Conservation (phyloP, 768 basidiomycete genomes). For the Lactarius tabidus region DNA sequence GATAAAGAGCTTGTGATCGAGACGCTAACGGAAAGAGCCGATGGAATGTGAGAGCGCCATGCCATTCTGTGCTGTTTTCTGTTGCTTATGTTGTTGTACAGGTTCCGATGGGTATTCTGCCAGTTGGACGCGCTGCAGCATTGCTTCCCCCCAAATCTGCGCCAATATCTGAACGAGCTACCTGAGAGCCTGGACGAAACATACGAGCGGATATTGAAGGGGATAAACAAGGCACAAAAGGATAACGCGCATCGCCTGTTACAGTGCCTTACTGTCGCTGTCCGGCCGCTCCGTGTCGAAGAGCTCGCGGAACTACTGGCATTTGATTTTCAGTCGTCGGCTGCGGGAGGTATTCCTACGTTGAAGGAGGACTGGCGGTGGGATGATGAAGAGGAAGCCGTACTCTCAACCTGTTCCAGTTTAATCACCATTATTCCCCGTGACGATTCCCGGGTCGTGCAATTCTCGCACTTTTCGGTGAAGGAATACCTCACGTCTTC, state of each 20-base stretch:
- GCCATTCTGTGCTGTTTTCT: not conserved
- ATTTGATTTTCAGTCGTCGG: too few relatives aligned
- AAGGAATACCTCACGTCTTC: too few relatives aligned
- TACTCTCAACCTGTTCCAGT: not conserved
- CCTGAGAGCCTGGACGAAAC: too few relatives aligned
- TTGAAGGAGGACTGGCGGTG: not conserved
- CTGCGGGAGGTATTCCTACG: not conserved
- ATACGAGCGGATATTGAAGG: not conserved
- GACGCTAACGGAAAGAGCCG: not conserved
- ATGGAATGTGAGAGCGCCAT: not conserved
- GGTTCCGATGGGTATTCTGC: not conserved
- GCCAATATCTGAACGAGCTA: too few relatives aligned
- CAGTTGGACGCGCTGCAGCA: not conserved
- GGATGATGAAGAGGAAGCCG: not conserved
- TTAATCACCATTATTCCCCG: too few relatives aligned
- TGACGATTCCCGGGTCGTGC: too few relatives aligned
- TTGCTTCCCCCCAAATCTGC: not conserved
- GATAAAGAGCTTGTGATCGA: not conserved
- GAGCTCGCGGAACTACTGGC: too few relatives aligned
- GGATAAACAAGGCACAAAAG: not conserved
- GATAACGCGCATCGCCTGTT: too few relatives aligned
- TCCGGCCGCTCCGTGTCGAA: too few relatives aligned
- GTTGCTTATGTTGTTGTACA: not conserved
- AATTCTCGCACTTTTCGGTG: too few relatives aligned
- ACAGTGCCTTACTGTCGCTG: too few relatives aligned